These are phyloP conservation scores for Acanthamoeba rhysodes DNA, from an alignment of 208 protist genomes.

Conservation along the genomic window DNA sequence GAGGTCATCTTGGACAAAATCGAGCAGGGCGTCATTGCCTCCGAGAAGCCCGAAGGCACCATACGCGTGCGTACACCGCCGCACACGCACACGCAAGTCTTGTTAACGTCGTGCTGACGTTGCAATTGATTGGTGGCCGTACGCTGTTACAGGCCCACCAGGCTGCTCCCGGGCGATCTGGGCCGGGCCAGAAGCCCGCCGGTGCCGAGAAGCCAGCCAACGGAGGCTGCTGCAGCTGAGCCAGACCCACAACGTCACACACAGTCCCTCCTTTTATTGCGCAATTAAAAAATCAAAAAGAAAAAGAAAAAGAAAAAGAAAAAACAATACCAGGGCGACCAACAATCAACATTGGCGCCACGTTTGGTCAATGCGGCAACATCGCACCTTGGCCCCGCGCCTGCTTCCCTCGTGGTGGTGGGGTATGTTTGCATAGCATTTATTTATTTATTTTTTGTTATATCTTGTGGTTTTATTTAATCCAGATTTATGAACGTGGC, in stretches of 20 bases:
- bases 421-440: too few relatives aligned
- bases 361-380: too few relatives aligned
- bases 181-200: background rate
- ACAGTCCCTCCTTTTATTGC: too few relatives aligned
- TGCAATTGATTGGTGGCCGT: background rate
- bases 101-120: background rate
- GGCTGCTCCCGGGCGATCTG: background rate
- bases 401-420: too few relatives aligned
- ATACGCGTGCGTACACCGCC: background rate
- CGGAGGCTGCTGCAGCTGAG: background rate
- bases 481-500: too few relatives aligned
- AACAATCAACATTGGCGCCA: too few relatives aligned
- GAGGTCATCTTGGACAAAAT: slow-evolving; percentile 32
- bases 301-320: too few relatives aligned
- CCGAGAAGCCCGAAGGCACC: slow-evolving; percentile 11
- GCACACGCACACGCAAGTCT: background rate
- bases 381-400: too few relatives aligned
- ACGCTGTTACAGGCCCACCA: background rate
- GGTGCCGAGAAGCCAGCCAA: too few relatives aligned
- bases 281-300: background rate
- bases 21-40: background rate
- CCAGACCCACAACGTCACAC: background rate
- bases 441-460: too few relatives aligned
- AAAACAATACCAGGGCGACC: too few relatives aligned
- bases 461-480: too few relatives aligned